Percentiles rank a stretch among this genome's conserved stretches.
These are phyloP conservation scores for Metschnikowia borealis DNA, from an alignment of 805 yeast species.

Conservation along the genomic window DNA sequence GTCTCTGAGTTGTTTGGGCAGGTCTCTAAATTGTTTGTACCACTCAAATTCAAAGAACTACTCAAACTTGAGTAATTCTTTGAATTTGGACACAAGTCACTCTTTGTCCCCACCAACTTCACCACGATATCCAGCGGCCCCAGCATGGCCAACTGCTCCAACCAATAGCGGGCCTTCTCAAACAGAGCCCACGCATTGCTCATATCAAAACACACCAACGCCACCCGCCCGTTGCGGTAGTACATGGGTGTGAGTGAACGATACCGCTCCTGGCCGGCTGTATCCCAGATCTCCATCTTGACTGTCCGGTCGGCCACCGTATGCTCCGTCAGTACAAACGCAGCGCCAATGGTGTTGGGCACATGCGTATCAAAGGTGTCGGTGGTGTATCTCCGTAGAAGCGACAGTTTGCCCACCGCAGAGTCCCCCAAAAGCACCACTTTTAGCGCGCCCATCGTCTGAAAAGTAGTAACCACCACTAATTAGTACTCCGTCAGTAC, in stretches of 20 bases:
- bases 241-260: constrained; percentile 45
- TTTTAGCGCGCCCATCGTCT: constrained; percentile 17
- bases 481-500: too few species aligned
- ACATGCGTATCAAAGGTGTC: constrained; percentile 72
- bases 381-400: constrained; percentile 74
- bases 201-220: constrained; percentile 84
- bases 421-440: constrained; percentile 50
- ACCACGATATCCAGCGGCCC: constrained; percentile 28
- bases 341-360: constrained; percentile 98
- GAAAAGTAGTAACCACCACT: too few species aligned
- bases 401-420: constrained; percentile 64
- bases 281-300: constrained; percentile 82
- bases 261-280: constrained; percentile 80
- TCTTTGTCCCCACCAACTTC: constrained; percentile 76
- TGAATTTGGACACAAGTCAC: constrained; percentile 44
- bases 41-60: too few species aligned
- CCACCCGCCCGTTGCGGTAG: constrained; percentile 45
- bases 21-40: too few species aligned
- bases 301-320: constrained; percentile 37
- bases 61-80: too few species aligned
- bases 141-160: constrained; percentile 58
- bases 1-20: too few species aligned
- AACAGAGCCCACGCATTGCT: constrained; percentile 47
- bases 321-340: constrained; percentile 76
- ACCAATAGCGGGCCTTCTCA: constrained; percentile 81